Evolutionary conservation across 1,284 basidiomycete genomes (phyloP).

Genomic region (Takashimella tepidaria): DNA sequence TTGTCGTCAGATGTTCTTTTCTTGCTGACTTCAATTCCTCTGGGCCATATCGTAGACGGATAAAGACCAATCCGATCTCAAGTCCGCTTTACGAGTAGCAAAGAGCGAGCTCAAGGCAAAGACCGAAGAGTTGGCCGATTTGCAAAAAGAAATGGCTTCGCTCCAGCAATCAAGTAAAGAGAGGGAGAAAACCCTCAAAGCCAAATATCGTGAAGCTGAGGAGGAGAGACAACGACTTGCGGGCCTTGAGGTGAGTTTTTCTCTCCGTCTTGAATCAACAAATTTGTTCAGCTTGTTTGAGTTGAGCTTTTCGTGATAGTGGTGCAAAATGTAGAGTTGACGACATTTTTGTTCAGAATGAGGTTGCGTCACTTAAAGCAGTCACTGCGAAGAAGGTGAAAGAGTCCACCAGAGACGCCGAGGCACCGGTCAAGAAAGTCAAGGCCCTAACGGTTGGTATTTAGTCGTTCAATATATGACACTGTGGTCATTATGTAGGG

Average conservation of each 20-base stretch:
- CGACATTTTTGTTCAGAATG: slow-evolving; percentile 23
- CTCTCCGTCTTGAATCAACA: neutral
- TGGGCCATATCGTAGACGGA: slow-evolving; percentile 9
- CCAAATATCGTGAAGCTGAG: slow-evolving; percentile 20
- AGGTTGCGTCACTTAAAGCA: slow-evolving; percentile 24
- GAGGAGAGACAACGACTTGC: slow-evolving; percentile 25
- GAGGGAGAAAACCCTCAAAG: slow-evolving; percentile 26
- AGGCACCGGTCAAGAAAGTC: slow-evolving; percentile 7
- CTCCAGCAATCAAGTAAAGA: slow-evolving; percentile 26
- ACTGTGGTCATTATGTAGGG: neutral
- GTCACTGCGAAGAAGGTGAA: slow-evolving; percentile 5
- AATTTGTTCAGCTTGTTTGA: no score
- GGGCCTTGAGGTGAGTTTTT: slow-evolving; percentile 27
- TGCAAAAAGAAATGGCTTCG: slow-evolving; percentile 27
- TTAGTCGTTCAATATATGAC: neutral
- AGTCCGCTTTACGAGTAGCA: slow-evolving; percentile 22
- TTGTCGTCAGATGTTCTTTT: neutral
- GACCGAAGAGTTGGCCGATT: slow-evolving; percentile 25
- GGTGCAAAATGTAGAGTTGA: no score
- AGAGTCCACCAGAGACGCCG: slow-evolving; percentile 10
- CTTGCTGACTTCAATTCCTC: no score
- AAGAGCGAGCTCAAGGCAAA: slow-evolving; percentile 26
- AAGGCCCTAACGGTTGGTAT: neutral
- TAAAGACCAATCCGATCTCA: slow-evolving; percentile 28
- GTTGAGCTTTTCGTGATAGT: no score